Evolutionary conservation across 139 green algal species (phyloP), one percentile per base, ranked within the genome.

Genomic region (Asterochloris sp.): DNA sequence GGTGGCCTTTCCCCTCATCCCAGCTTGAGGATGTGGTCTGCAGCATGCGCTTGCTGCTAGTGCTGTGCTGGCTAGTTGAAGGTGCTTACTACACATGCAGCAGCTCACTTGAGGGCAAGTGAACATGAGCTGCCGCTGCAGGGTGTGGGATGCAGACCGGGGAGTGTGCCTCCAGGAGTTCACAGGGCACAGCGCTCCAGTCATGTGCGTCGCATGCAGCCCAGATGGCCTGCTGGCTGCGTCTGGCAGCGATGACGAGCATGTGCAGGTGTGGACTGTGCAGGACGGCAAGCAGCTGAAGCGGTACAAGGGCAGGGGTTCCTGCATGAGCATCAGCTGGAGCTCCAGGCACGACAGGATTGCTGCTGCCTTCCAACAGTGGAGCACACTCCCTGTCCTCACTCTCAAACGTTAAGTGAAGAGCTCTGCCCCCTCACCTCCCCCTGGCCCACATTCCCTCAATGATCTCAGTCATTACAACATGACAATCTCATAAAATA

Each of bases 251-350:
- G 95, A 96, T 76, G 95, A 98, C 84, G 86, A 89, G 61, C 83
- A 85, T 60, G 63, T 98, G 78, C 84, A 93, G 73, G 91, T 98
- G 13, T 98, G 93, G 94, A 85, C 68, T 62, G 89, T 95, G 28
- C 86, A 87, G 19, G 89, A 94, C 60, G 94, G 95, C 11, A 68
- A 24, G 24, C 87, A 96, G 61, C 74, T 98, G 15, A 77, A 76
- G 10, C 94, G 84, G 10, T 94, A 90, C 86, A 79, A 86, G 62
- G 94, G 89, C 0, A 89, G 90, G 14, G 92, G 93, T 11, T 92
- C 92, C 68, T 94, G 98, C 60, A 98, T 96, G 78, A 94, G 97
- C 83, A 80, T 98, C 54, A 95, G 89, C 80, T 98, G 94, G 94
- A 95, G 93, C 81, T 83, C 83, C 71, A 85, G 90, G 24, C 94